Base-by-base conservation (phyloP, 2,329 filamentous ascomycete genomes). In the Xylaria sp. region DNA sequence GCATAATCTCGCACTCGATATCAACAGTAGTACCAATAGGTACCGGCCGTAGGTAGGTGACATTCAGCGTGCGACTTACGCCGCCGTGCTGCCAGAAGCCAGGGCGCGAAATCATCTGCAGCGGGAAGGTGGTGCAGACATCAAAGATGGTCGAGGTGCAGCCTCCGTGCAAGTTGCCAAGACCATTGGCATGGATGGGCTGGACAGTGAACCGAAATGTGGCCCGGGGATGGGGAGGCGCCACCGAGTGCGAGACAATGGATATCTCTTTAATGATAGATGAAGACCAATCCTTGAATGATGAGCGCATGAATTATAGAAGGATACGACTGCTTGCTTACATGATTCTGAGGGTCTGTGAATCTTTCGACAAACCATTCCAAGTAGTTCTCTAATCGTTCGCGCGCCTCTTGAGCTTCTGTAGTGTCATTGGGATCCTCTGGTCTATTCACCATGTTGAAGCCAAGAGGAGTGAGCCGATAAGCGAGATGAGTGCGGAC, bases 131-230 rank as follows among this genome's bases (percentile, higher is more conserved):
- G 0, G 91, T 92, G 73, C 87, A 85, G 66, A 87, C 81, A 79
- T 93, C 92, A 72, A 93, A 90, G 4, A 93, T 79, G 0, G 90
- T 90, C 2, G 91, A 86, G 0, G 88, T 84, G 70, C 88, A 90
- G 20, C 88, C 89, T 62, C 88, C 88, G 75, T 90, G 88, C 63
- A 91, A 79, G 79, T 85, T 90, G 31, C 79, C 78, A 15, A 85
- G 66, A 6, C 82, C 79, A 78, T 90, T 90, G 77, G 82, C 84
- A 80, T 90, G 85, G 3, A 80, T 72, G 0, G 80, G 77, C 65
- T 84, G 82, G 31, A 88, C 83, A 2, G 80, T 85, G 77, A 84
- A 86, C 67, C 79, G 74, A 76, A 88, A 86, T 38, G 79, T 81
- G 60, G 82, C 73, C 60, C 75, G 67, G 42, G 84, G 81, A 73